Base-by-base conservation (phyloP, 2,329 filamentous ascomycete genomes). In the Allantophomopsis lycopodina region DNA sequence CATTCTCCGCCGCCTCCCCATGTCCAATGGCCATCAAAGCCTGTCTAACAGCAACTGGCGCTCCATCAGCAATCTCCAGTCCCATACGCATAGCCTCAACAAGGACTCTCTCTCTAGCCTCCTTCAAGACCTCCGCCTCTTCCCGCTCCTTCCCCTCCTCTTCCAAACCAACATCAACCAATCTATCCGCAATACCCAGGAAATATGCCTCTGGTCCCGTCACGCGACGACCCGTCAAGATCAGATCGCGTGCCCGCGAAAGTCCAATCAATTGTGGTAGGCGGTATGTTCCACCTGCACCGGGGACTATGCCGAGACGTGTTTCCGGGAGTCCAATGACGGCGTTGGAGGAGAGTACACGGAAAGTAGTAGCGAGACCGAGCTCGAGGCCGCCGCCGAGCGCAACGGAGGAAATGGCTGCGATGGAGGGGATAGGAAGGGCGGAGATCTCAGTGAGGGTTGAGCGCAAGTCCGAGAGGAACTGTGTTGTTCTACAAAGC, bases 381-480 rank as follows among this genome's bases (percentile, higher is more conserved):
- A 98, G 75, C 63, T 98, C 91, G 47, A 98, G 78, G 36, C 91
- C 91, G 52, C 91, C 91, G 46, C 91, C 91, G 21, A 96, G 79
- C 5, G 91, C 91, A 42, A 84, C 65, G 37, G 84, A 91, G 40
- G 82, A 81, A 45, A 98, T 76, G 42, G 87, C 87, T 3, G 83
- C 79, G 55, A 98, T 89, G 38, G 89, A 94, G 20, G 91, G 91
- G 49, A 96, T 79, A 12, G 82, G 83, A 33, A 98, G 79, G 43
- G 67, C 59, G 20, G 84, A 71, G 43, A 98, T 73, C 33, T 73
- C 66, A 32, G 73, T 66, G 54, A 98, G 79, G 37, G 89, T 93
- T 38, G 61, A 62, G 50, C 89, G 81, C 38, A 98, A 79, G 53
- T 73, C 71, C 35, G 69, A 55, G 28, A 98, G 76, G 66, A 98